A percentile compares a stretch with the other conserved stretches of the same genome.
phyloP scores from a whole-genome alignment of 371 early-diverging fungal species.

The Circinella umbellata region DNA sequence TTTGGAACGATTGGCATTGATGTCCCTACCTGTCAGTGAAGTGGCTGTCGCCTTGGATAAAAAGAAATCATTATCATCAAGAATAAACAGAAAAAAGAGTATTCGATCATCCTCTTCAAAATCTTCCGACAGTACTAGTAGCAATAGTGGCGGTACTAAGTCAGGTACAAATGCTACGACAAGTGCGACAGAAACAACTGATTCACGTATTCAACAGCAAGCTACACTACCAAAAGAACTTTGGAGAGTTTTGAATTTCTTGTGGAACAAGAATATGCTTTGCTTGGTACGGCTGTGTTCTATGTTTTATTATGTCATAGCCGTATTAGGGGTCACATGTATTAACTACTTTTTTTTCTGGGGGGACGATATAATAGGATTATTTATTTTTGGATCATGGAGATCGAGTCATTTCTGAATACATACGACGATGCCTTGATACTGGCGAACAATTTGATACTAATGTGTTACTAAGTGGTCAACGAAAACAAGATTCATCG shows the following conservation, averaged over 20 bases:
- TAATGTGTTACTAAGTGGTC: conserved; percentile 40
- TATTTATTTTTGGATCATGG: conserved; percentile 74
- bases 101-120: conserved; percentile 28
- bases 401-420: conserved; percentile 66
- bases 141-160: neutral
- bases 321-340: neutral
- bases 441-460: conserved; percentile 76
- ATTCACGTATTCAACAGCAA: conserved; percentile 39
- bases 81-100: neutral
- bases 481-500: neutral
- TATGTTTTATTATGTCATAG: neutral
- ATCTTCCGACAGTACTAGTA: neutral
- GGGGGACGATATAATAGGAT: conserved; percentile 35
- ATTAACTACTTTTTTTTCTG: too few relatives aligned
- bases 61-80: neutral
- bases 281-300: conserved; percentile 25
- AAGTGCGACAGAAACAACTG: neutral
- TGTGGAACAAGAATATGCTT: conserved; percentile 58
- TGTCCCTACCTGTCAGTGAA: conserved; percentile 60
- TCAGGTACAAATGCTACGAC: too few relatives aligned
- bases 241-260: conserved; percentile 81
- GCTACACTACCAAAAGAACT: conserved; percentile 81
- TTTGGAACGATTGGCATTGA: conserved; percentile 63
- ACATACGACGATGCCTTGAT: conserved; percentile 85
- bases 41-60: conserved; percentile 15